Evolutionary conservation across 2,329 filamentous ascomycete genomes (phyloP).

Genomic region (Dactylellina cionopaga): DNA sequence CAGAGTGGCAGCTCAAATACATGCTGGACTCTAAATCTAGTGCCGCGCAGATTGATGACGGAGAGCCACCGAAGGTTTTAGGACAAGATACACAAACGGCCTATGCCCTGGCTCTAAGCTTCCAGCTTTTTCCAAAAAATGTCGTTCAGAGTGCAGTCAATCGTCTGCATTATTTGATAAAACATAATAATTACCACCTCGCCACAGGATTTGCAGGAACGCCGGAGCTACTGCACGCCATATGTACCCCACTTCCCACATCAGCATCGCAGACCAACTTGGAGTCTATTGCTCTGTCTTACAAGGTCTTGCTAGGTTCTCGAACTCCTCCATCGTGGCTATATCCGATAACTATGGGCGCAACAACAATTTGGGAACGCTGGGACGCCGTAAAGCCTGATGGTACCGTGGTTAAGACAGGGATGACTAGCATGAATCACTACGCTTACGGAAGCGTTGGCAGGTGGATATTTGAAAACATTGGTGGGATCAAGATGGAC

Average conservation of each 20-base stretch:
- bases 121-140: constrained; percentile 58
- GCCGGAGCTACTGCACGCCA: constrained; percentile 60
- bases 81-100: constrained; percentile 62
- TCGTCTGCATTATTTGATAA: constrained; percentile 59
- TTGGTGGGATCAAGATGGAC: constrained; percentile 62
- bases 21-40: background rate
- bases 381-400: constrained; percentile 65
- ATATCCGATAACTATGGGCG: constrained; percentile 64
- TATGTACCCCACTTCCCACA: constrained; percentile 56
- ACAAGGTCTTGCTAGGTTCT: constrained; percentile 65
- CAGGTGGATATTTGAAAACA: constrained; percentile 63
- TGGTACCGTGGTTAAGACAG: constrained; percentile 63
- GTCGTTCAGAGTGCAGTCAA: constrained; percentile 54
- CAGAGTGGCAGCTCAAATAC: constrained; percentile 34
- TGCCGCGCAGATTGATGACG: too few relatives aligned
- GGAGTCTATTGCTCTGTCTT: constrained; percentile 57
- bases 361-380: constrained; percentile 66
- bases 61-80: constrained; percentile 56
- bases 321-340: constrained; percentile 64
- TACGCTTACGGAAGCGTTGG: constrained; percentile 66
- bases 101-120: constrained; percentile 60
- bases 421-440: constrained; percentile 67
- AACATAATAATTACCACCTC: constrained; percentile 59
- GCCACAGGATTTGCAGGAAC: constrained; percentile 64
- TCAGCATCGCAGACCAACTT: constrained; percentile 4